Conservation (phyloP, 192 early-diverging fungal genomes). For the Linnemannia elongata region DNA sequence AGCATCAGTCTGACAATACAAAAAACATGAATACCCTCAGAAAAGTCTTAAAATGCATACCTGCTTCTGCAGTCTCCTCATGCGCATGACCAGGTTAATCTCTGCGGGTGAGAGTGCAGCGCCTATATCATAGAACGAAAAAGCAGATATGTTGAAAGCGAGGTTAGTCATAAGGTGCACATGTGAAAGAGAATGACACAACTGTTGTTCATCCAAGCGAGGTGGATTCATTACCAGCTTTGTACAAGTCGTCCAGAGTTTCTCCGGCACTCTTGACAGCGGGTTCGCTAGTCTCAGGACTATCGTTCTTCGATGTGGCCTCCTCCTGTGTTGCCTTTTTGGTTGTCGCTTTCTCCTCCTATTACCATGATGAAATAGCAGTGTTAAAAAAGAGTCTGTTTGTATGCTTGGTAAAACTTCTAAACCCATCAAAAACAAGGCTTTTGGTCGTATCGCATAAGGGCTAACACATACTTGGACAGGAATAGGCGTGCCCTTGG, state of each 20-base stretch:
- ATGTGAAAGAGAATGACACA: not conserved
- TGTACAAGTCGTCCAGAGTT: not conserved
- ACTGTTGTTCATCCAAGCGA: not conserved
- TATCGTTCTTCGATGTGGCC: not conserved
- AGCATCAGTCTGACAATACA: not conserved
- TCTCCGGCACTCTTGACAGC: not conserved
- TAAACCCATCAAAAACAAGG: not conserved
- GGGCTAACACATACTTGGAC: not conserved
- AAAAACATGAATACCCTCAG: not conserved
- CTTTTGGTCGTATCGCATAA: not conserved
- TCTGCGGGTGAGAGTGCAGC: not conserved
- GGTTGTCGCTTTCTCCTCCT: not conserved
- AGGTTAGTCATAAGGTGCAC: not conserved
- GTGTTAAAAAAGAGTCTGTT: not conserved
- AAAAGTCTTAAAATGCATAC: not conserved
- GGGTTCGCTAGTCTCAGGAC: not conserved
- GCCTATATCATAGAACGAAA: not conserved
- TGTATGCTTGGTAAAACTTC: not conserved
- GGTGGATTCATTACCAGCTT: not conserved
- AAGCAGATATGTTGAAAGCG: not conserved
- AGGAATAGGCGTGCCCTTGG: not conserved
- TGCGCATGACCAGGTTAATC: not conserved
- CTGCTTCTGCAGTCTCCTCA: not conserved
- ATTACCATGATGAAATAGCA: not conserved
- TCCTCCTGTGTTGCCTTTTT: not conserved